Base-by-base conservation (phyloP, 106 monocot species). In the Posidonia australis region DNA sequence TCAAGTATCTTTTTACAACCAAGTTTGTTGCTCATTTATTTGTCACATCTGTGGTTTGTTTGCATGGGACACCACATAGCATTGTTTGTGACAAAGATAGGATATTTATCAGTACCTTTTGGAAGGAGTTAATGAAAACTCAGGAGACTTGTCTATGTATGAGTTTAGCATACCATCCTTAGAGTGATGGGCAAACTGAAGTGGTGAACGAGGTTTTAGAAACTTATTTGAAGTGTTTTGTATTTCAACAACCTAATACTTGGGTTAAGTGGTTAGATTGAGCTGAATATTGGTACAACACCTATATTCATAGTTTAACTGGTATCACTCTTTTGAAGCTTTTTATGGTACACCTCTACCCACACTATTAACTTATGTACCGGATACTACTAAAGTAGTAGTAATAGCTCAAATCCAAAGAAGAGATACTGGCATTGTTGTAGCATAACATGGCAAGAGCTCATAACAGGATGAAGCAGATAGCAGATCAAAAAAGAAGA, bases 401-500 rank as follows among this genome's bases (percentile, higher is more conserved):
- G 44, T 20, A 11, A 66, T 56, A 0, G 31, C 13, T 58, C 5
- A 54, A 10, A 27, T 9, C 28, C 0, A 46, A 65, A 2, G 64
- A 74, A 14, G 5, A 42, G 0, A 30, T 54, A 0, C 12, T 48
- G 0, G 2, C 16, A 13, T 6, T 17, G 1, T 10, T 79, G 9
- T 51, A 59, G 36, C 27, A 66, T n/a, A n/a, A 79, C 13, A 24
- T 75, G 12, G 0, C 0, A 0, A 14, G 6, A 25, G 69, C 79
- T 9, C 65, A 70, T 6, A n/a, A 70, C 10, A 25, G 46, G 6
- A 70, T 74, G 79, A 65, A 60, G 17, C 7, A 58, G 0, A 13
- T 25, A 3, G 20, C 69, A 0, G 70, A 0, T 44, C 7, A n/a
- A n/a, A n/a, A n/a, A n/a, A n/a, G n/a, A n/a, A n/a, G n/a, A n/a